These are phyloP conservation scores for Globisporangium rhizosaccharum DNA, from an alignment of 352 stramenopile genomes.

Conservation along the genomic window DNA sequence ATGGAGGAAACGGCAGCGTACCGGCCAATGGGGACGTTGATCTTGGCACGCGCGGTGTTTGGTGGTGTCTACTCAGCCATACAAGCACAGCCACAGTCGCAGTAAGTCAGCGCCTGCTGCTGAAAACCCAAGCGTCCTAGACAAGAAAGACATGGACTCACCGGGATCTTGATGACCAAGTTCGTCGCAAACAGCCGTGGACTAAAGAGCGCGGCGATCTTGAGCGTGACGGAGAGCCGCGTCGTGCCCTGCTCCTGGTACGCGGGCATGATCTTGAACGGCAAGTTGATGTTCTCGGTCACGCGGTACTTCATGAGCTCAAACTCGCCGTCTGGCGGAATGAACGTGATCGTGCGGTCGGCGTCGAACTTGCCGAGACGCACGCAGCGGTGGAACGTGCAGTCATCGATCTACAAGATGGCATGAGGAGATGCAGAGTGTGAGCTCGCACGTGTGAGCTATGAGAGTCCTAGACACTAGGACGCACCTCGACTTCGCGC, in stretches of 20 bases:
- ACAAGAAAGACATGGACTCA: constrained; percentile 15
- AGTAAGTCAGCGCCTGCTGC: neutral
- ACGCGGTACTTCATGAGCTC: constrained; percentile 98
- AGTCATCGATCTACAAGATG: constrained; percentile 92
- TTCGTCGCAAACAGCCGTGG: constrained; percentile 96
- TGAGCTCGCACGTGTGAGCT: neutral
- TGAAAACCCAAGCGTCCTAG: neutral
- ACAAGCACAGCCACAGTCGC: neutral
- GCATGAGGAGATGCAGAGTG: too few species aligned
- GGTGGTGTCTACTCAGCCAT: constrained; percentile 59
- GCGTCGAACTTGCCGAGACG: constrained; percentile 97
- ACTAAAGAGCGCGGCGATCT: constrained; percentile 92
- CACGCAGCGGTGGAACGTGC: constrained; percentile 98
- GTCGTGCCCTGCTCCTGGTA: constrained; percentile 93
- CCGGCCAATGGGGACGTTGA: constrained; percentile 92
- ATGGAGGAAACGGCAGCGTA: constrained; percentile 9
- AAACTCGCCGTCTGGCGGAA: constrained; percentile 98
- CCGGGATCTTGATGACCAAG: constrained; percentile 93
- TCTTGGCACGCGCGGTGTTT: constrained; percentile 95
- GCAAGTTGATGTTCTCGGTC: constrained; percentile 97
- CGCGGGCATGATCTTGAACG: constrained; percentile 97
- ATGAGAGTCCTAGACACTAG: neutral
- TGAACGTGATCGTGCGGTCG: constrained; percentile 96
- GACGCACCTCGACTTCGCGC: constrained; percentile 54
- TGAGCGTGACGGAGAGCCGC: constrained; percentile 73